A percentile compares a stretch with the other conserved stretches of the same genome.
These are phyloP conservation scores for Aspergillus clavatus DNA, from an alignment of 2,329 filamentous ascomycete species.

Conservation along the genomic window DNA sequence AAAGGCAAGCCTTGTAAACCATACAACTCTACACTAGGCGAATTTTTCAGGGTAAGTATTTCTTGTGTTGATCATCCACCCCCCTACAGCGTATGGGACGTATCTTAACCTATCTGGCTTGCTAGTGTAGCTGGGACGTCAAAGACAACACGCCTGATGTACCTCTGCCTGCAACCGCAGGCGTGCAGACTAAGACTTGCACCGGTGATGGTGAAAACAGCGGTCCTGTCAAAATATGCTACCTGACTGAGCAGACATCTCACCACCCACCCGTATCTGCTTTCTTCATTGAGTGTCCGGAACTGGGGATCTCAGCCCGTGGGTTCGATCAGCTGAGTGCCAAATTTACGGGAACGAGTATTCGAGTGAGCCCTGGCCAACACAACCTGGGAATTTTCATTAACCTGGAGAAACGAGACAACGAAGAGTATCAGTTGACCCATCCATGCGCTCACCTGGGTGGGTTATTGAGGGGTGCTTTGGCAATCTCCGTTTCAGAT, in stretches of 20 bases:
- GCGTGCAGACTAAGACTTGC: constrained; percentile 33
- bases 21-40: constrained; percentile 93
- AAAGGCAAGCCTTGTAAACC: constrained; percentile 99
- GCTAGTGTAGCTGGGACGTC: constrained; percentile 89
- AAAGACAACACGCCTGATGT: constrained; percentile 70
- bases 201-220: constrained; percentile 32
- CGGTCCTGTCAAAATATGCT: constrained; percentile 71
- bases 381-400: constrained; percentile 97
- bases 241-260: constrained; percentile 94
- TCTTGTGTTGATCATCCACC: too few relatives aligned
- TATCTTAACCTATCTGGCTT: not conserved
- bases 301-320: constrained; percentile 78
- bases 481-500: constrained; percentile 87
- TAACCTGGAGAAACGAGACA: constrained; percentile 68
- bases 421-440: constrained; percentile 91
- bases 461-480: constrained; percentile 77
- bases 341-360: constrained; percentile 93
- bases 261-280: constrained; percentile 97
- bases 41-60: constrained; percentile 83
- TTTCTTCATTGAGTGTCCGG: constrained; percentile 87
- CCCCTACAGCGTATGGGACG: too few relatives aligned
- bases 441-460: constrained; percentile 92
- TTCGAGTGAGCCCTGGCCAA: constrained; percentile 85
- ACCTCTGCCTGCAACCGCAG: constrained; percentile 26
- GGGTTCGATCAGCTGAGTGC: constrained; percentile 96